Base-by-base conservation (phyloP, 495 filamentous ascomycete species). In the Xylaria telfairii region DNA sequence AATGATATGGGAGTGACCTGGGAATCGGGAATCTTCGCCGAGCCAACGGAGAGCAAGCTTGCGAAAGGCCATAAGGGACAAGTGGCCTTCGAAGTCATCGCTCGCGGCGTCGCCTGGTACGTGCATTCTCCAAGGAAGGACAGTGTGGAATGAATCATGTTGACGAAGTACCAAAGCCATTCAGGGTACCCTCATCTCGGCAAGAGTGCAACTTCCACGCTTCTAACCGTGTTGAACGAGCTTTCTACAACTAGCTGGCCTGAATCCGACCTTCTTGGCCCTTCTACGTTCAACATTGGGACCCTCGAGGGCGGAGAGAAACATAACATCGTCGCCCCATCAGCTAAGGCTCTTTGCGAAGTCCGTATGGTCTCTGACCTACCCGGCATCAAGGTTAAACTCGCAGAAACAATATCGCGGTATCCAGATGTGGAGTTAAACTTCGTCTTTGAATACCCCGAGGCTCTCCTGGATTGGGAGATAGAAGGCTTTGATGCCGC, bases 121-220 rank as follows among this genome's bases (percentile, higher is more conserved):
- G 71, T 72, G 39, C 28, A 24, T 9, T 37, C 24, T n/a, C 2
- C 13, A 21, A 7, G 9, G 10, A 37, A 44, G 17, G 51, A 37
- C 19, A 12, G 39, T 21, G 17, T 26, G 2, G 6, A 47, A 28
- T 12, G n/a, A 15, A 34, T 13, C n/a, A 56, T 10, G 17, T 19
- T 63, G 13, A 70, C 26, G 21, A 49, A 32, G 12, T 10, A 24
- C 21, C 13, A 26, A 24, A 72, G 88, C n/a, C 92, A 94, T 77
- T 91, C 88, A 2, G 92, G 92, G 6, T 94, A 94, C 74, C 92
- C 92, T 0, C 90, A 90, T 86, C 83, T 93, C 9, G 92, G 92
- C 4, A 79, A 86, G 34, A 91, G 86, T 70, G 92, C 92, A 8
- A 90, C 92, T 66, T 88, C 89, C 5, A 81, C 88, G 9, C 84